Evolutionary conservation across 305 asterid species (phyloP).

Genomic region (Solanum hybrid): DNA sequence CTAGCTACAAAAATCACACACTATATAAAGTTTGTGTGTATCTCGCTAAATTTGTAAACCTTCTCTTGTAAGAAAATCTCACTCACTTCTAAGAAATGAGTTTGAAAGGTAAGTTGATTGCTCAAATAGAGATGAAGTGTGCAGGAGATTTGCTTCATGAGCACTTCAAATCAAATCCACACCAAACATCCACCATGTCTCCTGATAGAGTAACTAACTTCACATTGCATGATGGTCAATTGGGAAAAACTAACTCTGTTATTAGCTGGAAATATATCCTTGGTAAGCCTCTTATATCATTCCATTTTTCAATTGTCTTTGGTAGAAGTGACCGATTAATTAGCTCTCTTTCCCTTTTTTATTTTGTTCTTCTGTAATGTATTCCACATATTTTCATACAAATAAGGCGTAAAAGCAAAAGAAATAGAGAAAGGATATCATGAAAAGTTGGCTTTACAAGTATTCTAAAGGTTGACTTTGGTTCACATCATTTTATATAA

Average conservation of each 20-base stretch:
- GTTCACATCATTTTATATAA: not conserved
- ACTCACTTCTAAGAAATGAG: not conserved
- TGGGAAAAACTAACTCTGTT: not conserved
- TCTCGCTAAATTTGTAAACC: not conserved
- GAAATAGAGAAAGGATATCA: not conserved
- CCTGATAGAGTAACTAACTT: not conserved
- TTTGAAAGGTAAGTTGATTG: not conserved
- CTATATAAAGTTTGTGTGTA: not conserved
- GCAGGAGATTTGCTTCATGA: constrained; percentile 2
- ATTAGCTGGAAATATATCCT: not conserved
- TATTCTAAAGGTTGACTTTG: not conserved
- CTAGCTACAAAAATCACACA: not conserved
- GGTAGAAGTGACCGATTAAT: not conserved
- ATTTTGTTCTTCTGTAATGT: not conserved
- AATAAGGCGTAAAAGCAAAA: not conserved
- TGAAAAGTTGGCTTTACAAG: not conserved
- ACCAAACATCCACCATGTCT: not conserved
- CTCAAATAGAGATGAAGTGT: not conserved
- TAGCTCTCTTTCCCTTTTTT: not conserved
- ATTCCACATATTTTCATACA: not conserved
- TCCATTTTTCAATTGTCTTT: not conserved
- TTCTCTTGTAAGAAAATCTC: not conserved
- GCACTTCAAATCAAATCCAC: not conserved
- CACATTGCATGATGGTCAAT: not conserved
- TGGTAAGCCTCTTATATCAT: not conserved